These are phyloP conservation scores for Gossypium ekmanianum DNA, from an alignment of 345 rosid genomes.

Conservation along the genomic window DNA sequence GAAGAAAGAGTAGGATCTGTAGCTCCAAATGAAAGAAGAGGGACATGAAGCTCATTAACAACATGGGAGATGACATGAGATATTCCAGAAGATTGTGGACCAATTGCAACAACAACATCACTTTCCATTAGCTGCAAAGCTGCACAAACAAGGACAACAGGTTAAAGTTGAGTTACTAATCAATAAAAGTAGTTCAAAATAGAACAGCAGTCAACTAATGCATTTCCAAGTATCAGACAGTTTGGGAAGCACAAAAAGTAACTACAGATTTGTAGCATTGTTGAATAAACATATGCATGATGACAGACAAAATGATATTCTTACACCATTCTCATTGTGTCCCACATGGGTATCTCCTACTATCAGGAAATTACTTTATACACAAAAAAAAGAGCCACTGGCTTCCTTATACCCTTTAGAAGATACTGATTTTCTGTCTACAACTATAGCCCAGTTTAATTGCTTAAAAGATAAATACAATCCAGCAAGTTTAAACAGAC, in stretches of 20 bases:
- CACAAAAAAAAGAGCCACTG: too few relatives aligned
- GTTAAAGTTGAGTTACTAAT: background rate
- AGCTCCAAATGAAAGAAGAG: constrained; percentile 71
- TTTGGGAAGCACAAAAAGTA: background rate
- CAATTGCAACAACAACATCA: constrained; percentile 63
- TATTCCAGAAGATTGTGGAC: constrained; percentile 92
- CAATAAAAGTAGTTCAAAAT: background rate
- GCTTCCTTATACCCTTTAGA: background rate
- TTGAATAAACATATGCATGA: background rate
- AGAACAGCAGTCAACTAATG: background rate
- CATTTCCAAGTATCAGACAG: background rate
- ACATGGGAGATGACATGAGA: constrained; percentile 80
- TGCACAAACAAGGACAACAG: constrained; percentile 30
- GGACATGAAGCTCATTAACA: constrained; percentile 61
- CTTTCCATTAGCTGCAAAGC: constrained; percentile 87
- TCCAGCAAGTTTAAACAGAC: background rate
- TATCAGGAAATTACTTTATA: too few relatives aligned
- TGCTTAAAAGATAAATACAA: background rate
- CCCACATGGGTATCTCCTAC: too few relatives aligned
- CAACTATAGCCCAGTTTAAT: background rate
- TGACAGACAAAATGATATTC: background rate
- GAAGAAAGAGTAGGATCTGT: constrained; percentile 63
- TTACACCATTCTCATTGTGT: background rate
- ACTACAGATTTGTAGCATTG: background rate
- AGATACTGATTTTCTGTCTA: background rate